Evolutionary conservation across 2,329 filamentous ascomycete genomes (phyloP), one percentile per base, ranked within the genome.

Genomic region (Sclerotinia trifoliorum): DNA sequence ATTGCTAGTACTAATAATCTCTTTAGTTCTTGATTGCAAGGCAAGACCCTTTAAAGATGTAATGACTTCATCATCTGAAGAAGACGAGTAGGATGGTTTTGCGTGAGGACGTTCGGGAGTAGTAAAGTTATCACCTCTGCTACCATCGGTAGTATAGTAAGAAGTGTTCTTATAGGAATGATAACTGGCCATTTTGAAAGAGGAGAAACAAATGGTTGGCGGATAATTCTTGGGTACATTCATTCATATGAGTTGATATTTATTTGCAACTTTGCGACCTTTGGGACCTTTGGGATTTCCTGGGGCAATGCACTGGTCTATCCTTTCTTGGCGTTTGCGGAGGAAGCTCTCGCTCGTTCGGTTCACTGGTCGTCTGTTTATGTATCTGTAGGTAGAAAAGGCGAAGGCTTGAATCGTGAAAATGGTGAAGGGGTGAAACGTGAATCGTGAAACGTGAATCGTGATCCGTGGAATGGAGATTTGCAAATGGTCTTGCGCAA

Each of bases 91-190:
- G 17, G 48, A 42, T 17, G 42, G 8, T 46, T 57, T 65, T 13
- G 21, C 13, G 42, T 39, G 48, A 42, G 32, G 78, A 77, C 66
- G 79, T 78, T 74, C 74, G 32, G 78, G 73, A 66, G 82, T 2
- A 26, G 5, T 32, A 35, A 21, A 21, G 21, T n/a, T 21, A 49
- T n/a, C 46, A 49, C 24, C 32, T n/a, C 29, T n/a, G 24, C 35
- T 42, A 39, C 48, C 64, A 78, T 46, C 83, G 64, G 61, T 70
- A 49, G 71, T 69, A 66, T 74, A 69, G 71, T 81, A 82, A 32
- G 79, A 78, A 52, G 82, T 77, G 10, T 82, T 79, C 72, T 84
- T 82, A 75, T 85, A 81, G 17, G 83, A 83, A 72, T 83, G 81
- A 66, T 44, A 46, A 75, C 78, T 81, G 69, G 83, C 80, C 83